A percentile compares a stretch with the other conserved stretches of the same genome.
Evolutionary conservation across 1,284 basidiomycete genomes (phyloP).

Genomic region (Pyrrhoderma lamaoense): DNA sequence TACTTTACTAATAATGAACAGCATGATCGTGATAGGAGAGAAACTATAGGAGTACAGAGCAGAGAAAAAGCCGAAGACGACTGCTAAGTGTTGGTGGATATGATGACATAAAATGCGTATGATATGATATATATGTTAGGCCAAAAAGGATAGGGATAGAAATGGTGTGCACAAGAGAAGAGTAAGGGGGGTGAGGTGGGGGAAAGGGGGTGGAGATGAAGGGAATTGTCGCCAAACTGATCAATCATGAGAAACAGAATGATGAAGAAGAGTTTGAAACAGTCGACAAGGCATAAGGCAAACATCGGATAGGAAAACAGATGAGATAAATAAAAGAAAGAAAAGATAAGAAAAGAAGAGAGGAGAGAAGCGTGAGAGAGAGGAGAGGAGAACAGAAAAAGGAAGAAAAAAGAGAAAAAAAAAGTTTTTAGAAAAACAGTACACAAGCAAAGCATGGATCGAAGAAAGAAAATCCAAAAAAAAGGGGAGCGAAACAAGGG

Average conservation of each 20-base stretch:
- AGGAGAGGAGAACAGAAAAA: slow-evolving; percentile 12
- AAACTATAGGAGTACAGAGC: slow-evolving; percentile 12
- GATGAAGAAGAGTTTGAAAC: neutral
- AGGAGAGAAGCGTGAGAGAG: slow-evolving; percentile 21
- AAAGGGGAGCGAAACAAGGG: slow-evolving; percentile 23
- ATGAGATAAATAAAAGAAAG: slow-evolving; percentile 26
- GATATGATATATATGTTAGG: slow-evolving; percentile 15
- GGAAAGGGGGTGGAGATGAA: neutral
- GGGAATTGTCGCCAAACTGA: too few relatives aligned
- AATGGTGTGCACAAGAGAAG: neutral
- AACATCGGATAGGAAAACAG: slow-evolving; percentile 24
- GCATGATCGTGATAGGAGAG: slow-evolving; percentile 6
- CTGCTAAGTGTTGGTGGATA: slow-evolving; percentile 5
- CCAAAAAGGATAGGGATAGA: neutral
- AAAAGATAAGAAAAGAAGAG: slow-evolving; percentile 11
- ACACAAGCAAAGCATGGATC: slow-evolving; percentile 20
- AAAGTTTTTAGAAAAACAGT: neutral
- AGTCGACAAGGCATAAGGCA: neutral
- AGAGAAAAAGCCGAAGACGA: neutral
- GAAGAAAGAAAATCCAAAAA: slow-evolving; percentile 15
- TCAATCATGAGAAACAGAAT: too few relatives aligned
- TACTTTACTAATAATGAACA: slow-evolving; percentile 11
- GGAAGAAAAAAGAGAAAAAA: neutral
- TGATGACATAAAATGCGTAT: slow-evolving; percentile 16
- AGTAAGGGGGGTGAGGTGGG: neutral